phyloP scores from a whole-genome alignment of 306 rosid genomes.

The Lupinus albus region DNA sequence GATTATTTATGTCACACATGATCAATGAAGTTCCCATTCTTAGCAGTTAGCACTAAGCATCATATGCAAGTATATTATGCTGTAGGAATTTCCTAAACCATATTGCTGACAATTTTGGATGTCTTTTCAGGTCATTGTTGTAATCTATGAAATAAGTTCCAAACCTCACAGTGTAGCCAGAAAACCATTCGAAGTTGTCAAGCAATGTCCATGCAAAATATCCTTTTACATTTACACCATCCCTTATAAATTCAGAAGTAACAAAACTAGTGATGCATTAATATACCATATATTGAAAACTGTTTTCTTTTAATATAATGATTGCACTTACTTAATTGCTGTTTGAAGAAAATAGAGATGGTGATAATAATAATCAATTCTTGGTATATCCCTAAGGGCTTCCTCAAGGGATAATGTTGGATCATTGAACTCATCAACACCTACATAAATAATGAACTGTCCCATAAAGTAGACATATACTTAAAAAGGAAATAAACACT shows the following conservation, averaged over 20 bases:
- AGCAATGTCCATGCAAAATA: slow-evolving; percentile 61
- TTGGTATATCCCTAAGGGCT: slow-evolving; percentile 53
- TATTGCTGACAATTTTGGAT: slow-evolving; percentile 37
- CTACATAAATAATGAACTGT: slow-evolving; percentile 34
- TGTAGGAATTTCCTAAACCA: slow-evolving; percentile 38
- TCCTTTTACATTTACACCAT: slow-evolving; percentile 51
- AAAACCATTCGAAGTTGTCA: slow-evolving; percentile 54
- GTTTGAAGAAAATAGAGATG: slow-evolving; percentile 58
- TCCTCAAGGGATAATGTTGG: slow-evolving; percentile 45
- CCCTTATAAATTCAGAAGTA: slow-evolving; percentile 5
- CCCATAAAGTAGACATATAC: too few species aligned
- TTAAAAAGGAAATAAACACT: too few species aligned
- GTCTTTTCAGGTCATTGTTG: slow-evolving; percentile 21
- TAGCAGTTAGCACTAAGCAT: not conserved
- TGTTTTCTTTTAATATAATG: too few species aligned
- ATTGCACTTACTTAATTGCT: slow-evolving; percentile 59
- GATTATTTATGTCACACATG: not conserved
- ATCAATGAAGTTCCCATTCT: not conserved
- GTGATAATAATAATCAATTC: slow-evolving; percentile 48
- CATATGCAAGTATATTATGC: not conserved
- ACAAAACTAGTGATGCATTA: too few species aligned
- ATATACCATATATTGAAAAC: too few species aligned
- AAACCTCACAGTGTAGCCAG: slow-evolving; percentile 44
- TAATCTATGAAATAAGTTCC: slow-evolving; percentile 53
- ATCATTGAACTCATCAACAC: slow-evolving; percentile 55